Base-by-base conservation (phyloP, 2,329 filamentous ascomycete species). In the Penicillium sp. region DNA sequence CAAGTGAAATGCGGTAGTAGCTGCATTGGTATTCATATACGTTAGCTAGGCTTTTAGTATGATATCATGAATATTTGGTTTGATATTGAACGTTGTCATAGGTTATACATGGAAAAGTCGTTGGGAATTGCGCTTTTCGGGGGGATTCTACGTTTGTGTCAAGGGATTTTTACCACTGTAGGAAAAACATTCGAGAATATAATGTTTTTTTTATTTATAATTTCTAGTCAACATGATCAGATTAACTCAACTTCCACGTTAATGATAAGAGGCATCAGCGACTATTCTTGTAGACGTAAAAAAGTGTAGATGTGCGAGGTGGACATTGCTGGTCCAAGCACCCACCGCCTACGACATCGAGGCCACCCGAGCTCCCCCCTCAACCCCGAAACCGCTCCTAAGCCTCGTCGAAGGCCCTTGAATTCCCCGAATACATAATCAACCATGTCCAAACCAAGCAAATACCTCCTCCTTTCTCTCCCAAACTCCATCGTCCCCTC, bases 391-490 rank as follows among this genome's bases (percentile, higher is more conserved):
- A 29, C 35, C 38, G 44, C 55, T 44, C 48, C 57, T 41, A 53
- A 55, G 62, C 62, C 61, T 56, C 56, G 35, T 35, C 27, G 35
- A 63, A 59, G 61, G 60, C 53, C 39, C 42, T 51, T 43, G 23
- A 47, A 27, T 29, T 48, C 48, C 23, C 35, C 41, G 19, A 49
- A 49, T 49, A 41, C 19, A 48, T 51, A 47, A 35, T 27, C 25
- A 65, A 68, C 57, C 56, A 79, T 79, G 77, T 78, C 77, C 60
- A 77, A 78, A 65, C 68, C 71, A 57, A 68, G 69, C 59, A 92
- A 86, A 71, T 97, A 96, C 81, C 85, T 93, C 68, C 85, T 97
- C 70, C 83, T 97, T 67, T 97, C 94, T 61, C 84, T 99, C 61
- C 94, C 94, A 59, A 88, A 90, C 66, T 90, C 90, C 58, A 93